phyloP scores from a whole-genome alignment of 495 filamentous ascomycete genomes.

The Penicillium mononematosum region DNA sequence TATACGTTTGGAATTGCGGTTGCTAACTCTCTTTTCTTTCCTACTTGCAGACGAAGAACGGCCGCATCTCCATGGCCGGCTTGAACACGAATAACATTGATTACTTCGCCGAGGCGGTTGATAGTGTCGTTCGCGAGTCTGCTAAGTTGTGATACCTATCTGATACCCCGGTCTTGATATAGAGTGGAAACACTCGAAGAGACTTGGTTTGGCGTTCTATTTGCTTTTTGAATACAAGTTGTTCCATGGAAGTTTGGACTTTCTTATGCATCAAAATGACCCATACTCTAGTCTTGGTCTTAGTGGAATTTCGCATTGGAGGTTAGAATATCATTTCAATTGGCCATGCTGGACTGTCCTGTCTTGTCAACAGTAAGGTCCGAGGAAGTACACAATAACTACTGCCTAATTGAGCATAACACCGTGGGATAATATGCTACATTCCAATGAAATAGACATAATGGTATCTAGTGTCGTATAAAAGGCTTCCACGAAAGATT shows the following conservation, averaged over 20 bases:
- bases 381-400: not conserved
- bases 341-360: no score
- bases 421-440: constrained; percentile 1
- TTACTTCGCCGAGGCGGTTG: constrained; percentile 85
- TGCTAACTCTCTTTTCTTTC: constrained; percentile 8
- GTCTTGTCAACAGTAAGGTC: not conserved
- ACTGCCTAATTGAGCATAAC: not conserved
- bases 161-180: constrained; percentile 9
- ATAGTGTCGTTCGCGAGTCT: constrained; percentile 75
- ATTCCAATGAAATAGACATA: not conserved
- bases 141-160: constrained; percentile 20
- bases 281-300: not conserved
- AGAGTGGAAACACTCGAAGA: not conserved
- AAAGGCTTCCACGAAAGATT: not conserved
- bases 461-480: constrained; percentile 5
- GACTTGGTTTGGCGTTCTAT: constrained; percentile 11
- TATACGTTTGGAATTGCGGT: not conserved
- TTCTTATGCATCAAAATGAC: not conserved
- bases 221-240: not conserved
- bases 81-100: constrained; percentile 89
- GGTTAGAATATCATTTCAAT: not conserved
- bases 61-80: constrained; percentile 94
- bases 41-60: constrained; percentile 78
- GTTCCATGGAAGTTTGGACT: not conserved
- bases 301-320: not conserved